Conservation (phyloP, 305 asterid species). For the Rubia tinctorum region DNA sequence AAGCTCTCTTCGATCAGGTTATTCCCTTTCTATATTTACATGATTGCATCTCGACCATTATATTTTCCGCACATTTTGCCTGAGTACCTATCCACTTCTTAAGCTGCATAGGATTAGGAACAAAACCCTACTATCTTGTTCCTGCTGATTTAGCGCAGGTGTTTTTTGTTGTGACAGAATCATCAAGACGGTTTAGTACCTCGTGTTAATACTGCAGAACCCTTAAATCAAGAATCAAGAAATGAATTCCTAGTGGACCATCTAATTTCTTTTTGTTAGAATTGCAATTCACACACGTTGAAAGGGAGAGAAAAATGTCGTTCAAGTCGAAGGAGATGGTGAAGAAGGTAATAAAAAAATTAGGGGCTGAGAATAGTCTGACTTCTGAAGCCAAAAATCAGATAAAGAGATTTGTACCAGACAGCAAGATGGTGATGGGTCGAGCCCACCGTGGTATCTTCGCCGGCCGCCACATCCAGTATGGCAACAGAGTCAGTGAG, state of each 20-base stretch:
- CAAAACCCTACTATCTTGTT: background rate
- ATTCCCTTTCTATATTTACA: background rate
- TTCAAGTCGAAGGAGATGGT: constrained; percentile 80
- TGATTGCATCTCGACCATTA: background rate
- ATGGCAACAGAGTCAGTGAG: constrained; percentile 87
- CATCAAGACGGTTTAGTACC: background rate
- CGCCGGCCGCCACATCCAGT: constrained; percentile 94
- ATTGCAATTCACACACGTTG: background rate
- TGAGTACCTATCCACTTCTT: too few species aligned
- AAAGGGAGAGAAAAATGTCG: constrained; percentile 45
- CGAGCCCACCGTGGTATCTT: constrained; percentile 92
- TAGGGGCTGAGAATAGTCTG: constrained; percentile 81
- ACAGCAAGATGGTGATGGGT: constrained; percentile 75
- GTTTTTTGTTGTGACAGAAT: background rate
- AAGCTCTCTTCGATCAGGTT: too few species aligned
- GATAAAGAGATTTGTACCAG: constrained; percentile 59
- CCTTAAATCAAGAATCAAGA: too few species aligned
- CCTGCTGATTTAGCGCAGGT: background rate
- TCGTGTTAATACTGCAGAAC: too few species aligned
- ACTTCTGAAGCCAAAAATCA: constrained; percentile 64
- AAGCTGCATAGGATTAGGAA: background rate
- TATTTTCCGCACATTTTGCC: background rate
- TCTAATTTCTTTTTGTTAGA: background rate
- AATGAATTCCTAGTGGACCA: background rate
- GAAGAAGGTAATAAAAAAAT: constrained; percentile 73